Evolutionary conservation across 192 early-diverging fungal genomes (phyloP), one percentile per base, ranked within the genome.

Genomic region (Paraglomus brasilianum): DNA sequence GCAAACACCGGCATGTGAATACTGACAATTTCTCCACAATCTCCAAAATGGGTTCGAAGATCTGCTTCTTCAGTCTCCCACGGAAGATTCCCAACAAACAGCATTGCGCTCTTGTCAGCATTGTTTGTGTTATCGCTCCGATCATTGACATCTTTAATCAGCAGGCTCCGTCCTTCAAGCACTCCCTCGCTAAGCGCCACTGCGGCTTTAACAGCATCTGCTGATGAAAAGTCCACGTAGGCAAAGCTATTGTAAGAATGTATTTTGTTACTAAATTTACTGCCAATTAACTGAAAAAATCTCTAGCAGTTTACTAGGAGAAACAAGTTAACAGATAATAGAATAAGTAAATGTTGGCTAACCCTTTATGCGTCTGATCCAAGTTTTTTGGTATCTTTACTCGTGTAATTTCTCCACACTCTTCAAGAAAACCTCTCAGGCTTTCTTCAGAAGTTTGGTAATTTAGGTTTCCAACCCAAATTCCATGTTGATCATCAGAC

Each of bases 391-490:
- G 83, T 64, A 75, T 76, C 36, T 82, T 81, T 51, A 85, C 64
- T 64, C 83, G 77, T 11, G 79, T 79, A 30, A 85, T 82, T 1
- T 83, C 74, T 4, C 80, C 79, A 59, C 72, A 77, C 8, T 77
- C 73, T 3, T 70, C 69, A 78, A 91, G 85, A 71, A 87, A 89
- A 62, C 82, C 76, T 22, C 74, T 69, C 46, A 91, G 62, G 3
- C 80, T 73, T 48, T 84, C 83, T 41, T 78, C 75, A 0, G 83
- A 80, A 14, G 83, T 83, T 7, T 83, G 64, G 70, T 82, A 91
- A 2, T 85, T 78, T 22, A 91, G 75, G 71, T 91, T 91, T 1
- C 89, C 89, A 51, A 91, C 85, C 89, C 89, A 91, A 48, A 90
- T 79, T 43, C 85, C 74, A 39, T 71, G 85, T n/a, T 85, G 79